Base-by-base conservation (phyloP, 1,284 basidiomycete species). In the Tremellales sp. region DNA sequence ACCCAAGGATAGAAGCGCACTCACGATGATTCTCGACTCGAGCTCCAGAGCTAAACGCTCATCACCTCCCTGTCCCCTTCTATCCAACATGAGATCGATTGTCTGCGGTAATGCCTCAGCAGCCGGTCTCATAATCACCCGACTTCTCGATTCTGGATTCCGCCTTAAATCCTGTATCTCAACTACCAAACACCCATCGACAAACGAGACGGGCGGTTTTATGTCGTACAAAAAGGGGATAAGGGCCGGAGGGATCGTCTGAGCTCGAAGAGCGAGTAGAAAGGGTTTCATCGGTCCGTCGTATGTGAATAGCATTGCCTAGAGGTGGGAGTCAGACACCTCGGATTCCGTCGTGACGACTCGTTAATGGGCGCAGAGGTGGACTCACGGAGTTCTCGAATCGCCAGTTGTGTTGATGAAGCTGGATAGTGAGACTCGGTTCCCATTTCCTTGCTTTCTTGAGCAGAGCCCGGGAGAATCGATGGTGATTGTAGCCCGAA, bases 211-310 rank as follows among this genome's bases (percentile, higher is more conserved):
- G 5, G 65, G 62, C 5, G 71, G 68, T 19, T 61, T 53, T 44
- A 70, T 68, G 47, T 72, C 67, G 62, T 73, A 72, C 22, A 75
- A 58, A 42, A 70, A 67, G 6, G 72, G 72, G 15, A 75, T 64
- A 43, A 76, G 65, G 11, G 62, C 58, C 6, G 66, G 52, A 2
- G 73, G 73, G 35, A 76, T 73, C 35, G 68, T 64, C 50, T 76
- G 74, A n/a, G 72, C 60, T 36, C 72, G 65, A 11, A 76, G 60
- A 6, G 73, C 72, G 33, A 70, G 54, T 36, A 76, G 72, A 56
- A 76, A 74, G 3, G 71, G 69, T 59, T 67, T 65, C 73, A 75
- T 75, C 1, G 72, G 73, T 1, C 73, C 73, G 41, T 73, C 68
- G 49, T 75, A 75, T 29, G 59, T 59, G 46, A 75, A 73, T 43